Evolutionary conservation across 2,329 filamentous ascomycete genomes (phyloP).

Genomic region (Fusarium duplospermum): DNA sequence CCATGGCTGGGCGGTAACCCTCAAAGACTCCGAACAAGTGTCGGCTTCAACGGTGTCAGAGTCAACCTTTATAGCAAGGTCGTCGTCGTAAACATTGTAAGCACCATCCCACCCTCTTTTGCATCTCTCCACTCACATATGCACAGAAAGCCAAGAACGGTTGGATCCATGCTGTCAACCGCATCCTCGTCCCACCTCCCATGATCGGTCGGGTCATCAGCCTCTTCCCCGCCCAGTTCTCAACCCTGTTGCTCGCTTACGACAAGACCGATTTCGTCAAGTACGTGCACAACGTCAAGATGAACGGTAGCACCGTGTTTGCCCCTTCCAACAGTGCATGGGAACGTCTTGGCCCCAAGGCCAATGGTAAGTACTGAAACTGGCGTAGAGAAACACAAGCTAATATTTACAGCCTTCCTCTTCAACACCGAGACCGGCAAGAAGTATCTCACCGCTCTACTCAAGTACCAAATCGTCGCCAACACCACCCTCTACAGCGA

Average conservation of each 20-base stretch:
- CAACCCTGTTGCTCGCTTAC: conserved; percentile 80
- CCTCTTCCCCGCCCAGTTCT: conserved; percentile 81
- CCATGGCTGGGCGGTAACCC: conserved; percentile 70
- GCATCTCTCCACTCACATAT: neutral
- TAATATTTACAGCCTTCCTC: conserved; percentile 69
- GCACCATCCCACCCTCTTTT: conserved; percentile 34
- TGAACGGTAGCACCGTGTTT: conserved; percentile 79
- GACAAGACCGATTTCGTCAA: conserved; percentile 78
- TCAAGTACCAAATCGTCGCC: conserved; percentile 82
- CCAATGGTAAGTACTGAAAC: conserved; percentile 64
- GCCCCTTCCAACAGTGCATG: conserved; percentile 87
- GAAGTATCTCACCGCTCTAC: conserved; percentile 80
- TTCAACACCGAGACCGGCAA: conserved; percentile 80
- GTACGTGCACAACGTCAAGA: conserved; percentile 64
- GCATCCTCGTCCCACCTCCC: conserved; percentile 81
- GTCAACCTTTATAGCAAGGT: conserved; percentile 84
- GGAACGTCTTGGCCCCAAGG: conserved; percentile 73
- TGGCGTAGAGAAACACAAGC: neutral
- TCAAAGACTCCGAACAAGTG: conserved; percentile 78
- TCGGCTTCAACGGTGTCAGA: conserved; percentile 71
- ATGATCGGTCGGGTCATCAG: conserved; percentile 63
- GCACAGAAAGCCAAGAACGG: conserved; percentile 78
- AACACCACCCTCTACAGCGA: conserved; percentile 86
- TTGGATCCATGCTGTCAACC: conserved; percentile 81
- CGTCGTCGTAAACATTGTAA: conserved; percentile 76